Percentiles rank a stretch among this genome's conserved stretches.
phyloP scores from a whole-genome alignment of 257 asterid genomes.

The Asclepias syriaca region DNA sequence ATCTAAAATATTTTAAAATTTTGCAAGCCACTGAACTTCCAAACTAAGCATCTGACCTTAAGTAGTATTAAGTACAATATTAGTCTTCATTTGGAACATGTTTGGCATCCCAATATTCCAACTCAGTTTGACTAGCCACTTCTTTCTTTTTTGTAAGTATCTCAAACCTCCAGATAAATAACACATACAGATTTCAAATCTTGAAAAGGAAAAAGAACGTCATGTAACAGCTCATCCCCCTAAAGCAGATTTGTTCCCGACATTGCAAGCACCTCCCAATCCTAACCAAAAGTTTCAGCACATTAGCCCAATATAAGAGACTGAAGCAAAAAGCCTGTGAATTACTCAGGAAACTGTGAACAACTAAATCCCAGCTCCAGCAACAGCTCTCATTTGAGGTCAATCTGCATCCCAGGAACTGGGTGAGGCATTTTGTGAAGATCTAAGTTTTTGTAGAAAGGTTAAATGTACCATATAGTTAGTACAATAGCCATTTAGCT shows the following conservation, averaged over 20 bases:
- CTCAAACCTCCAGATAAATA: conserved; percentile 24
- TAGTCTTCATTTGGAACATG: not conserved
- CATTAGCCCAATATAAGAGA: conserved; percentile 18
- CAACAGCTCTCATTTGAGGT: conserved; percentile 40
- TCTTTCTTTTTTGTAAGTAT: conserved; percentile 13
- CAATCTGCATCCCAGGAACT: conserved; percentile 49
- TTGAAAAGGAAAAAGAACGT: conserved; percentile 15
- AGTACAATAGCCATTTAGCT: conserved; percentile 5
- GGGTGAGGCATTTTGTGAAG: conserved; percentile 46
- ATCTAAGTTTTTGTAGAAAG: conserved; percentile 45
- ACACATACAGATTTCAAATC: conserved; percentile 15
- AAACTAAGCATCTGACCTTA: not conserved
- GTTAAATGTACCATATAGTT: conserved; percentile 10
- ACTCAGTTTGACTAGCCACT: conserved; percentile 15
- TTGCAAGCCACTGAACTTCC: not conserved
- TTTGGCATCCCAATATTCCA: not conserved
- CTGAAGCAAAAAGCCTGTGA: conserved; percentile 28
- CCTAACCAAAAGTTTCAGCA: conserved; percentile 24
- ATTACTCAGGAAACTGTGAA: conserved; percentile 25
- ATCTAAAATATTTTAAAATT: not conserved
- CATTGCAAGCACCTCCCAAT: conserved; percentile 10
- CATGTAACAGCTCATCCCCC: conserved; percentile 22
- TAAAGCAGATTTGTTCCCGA: conserved; percentile 25
- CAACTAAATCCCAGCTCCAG: conserved; percentile 43
- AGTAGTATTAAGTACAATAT: not conserved